Evolutionary conservation across 257 asterid genomes (phyloP).

Genomic region (Agastache rugosa): DNA sequence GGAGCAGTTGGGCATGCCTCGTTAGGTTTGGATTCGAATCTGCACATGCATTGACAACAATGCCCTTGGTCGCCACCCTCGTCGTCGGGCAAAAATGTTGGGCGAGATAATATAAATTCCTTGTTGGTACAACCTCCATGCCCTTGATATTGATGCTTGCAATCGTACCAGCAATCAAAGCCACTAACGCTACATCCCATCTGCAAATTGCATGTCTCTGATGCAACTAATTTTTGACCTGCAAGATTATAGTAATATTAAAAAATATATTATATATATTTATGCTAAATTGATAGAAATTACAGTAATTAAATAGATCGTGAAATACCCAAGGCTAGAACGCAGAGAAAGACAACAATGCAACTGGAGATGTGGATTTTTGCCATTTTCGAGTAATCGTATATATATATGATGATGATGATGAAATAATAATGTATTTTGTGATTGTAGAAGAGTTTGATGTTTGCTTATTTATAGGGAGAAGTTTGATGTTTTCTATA

Average conservation of each 20-base stretch:
- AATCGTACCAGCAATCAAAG: not conserved
- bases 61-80: not conserved
- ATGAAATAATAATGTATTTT: not conserved
- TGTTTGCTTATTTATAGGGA: not conserved
- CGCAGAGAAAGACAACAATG: not conserved
- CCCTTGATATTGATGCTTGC: not conserved
- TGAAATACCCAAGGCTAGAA: not conserved
- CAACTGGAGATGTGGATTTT: not conserved
- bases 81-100: not conserved
- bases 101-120: not conserved
- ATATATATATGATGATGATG: too few relatives aligned
- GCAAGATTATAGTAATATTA: not conserved
- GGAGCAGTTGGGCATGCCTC: not conserved
- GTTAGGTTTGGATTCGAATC: not conserved
- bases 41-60: not conserved
- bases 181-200: not conserved
- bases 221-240: not conserved
- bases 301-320: not conserved
- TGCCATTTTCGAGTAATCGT: not conserved
- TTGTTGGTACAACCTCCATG: not conserved
- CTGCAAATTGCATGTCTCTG: not conserved
- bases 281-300: too few relatives aligned
- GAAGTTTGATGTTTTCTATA: not conserved
- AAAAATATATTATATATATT: too few relatives aligned
- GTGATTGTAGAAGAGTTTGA: not conserved